Evolutionary conservation across 2,329 filamentous ascomycete species (phyloP), one percentile per base, ranked within the genome.

Genomic region (Sporothrix schenckii): DNA sequence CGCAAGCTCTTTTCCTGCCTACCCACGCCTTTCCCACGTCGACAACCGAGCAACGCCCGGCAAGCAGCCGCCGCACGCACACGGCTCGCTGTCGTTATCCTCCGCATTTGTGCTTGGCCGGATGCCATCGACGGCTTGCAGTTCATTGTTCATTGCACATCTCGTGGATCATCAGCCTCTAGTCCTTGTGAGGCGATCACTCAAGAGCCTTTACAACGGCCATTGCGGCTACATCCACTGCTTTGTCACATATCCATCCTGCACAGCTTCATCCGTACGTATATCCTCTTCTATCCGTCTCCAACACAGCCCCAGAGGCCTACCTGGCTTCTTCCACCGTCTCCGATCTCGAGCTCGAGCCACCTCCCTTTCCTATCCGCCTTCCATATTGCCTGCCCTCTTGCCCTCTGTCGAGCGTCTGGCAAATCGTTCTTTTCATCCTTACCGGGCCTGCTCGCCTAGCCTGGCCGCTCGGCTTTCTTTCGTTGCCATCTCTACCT

Each of bases 361-460:
- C 50, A 54, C 30, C 65, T n/a, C 63, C 44, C 9, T 53, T 27
- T 24, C 30, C 63, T 53, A 14, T 67, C 34, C 50, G 50, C n/a
- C 65, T 54, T 67, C n/a, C 30, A 52, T 53, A 41, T 54, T 67
- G 30, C 65, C 24, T 27, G 34, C 34, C 65, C 47, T 53, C 16
- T 41, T 54, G 49, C 30, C 30, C n/a, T 24, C n/a, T 11, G 11
- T 41, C 34, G 44, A 27, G 4, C 39, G 27, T n/a, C 58, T 47
- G 39, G 58, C 41, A 44, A 47, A 27, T 47, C 11, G 13, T 14
- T 47, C 21, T 21, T 63, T 13, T 19, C n/a, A 39, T 39, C 44
- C 34, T 30, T 47, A n/a, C 27, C 61, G 44, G 61, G 44, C 61
- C 61, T 50, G 44, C 44, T 65, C 61, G 61, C 61, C 61, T 34